These are phyloP conservation scores for Pinus tabuliformis DNA, from an alignment of 75 land plant genomes.

Conservation along the genomic window DNA sequence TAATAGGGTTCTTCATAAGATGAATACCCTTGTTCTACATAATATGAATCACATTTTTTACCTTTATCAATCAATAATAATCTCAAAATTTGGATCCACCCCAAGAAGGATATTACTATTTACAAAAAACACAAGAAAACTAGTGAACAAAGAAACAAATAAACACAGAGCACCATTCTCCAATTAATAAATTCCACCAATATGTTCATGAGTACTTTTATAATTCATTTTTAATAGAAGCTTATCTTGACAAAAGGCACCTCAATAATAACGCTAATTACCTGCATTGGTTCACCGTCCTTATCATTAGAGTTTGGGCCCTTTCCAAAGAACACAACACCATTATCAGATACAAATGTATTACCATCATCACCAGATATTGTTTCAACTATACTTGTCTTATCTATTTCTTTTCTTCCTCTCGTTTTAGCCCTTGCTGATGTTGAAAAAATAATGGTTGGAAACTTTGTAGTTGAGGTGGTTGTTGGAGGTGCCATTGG, in stretches of 20 bases:
- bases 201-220: too few species aligned
- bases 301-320: constrained; percentile 15
- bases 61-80: too few species aligned
- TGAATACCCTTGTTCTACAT: too few species aligned
- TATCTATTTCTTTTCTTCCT: constrained; percentile 38
- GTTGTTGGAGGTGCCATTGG: constrained; percentile 40
- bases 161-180: neutral
- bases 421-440: constrained; percentile 44
- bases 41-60: too few species aligned
- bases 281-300: constrained; percentile 43
- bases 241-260: too few species aligned
- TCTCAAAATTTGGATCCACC: too few species aligned
- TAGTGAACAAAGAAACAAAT: neutral
- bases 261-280: too few species aligned
- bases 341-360: neutral
- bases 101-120: neutral
- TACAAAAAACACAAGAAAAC: neutral
- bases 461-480: constrained; percentile 34
- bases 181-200: too few species aligned
- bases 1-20: too few species aligned
- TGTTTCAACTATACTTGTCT: constrained; percentile 10
- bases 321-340: too few species aligned
- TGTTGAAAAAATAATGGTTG: constrained; percentile 48
- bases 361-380: constrained; percentile 4
- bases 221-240: too few species aligned